Conservation (phyloP, 352 stramenopile genomes). For the Phytophthora palmivora region DNA sequence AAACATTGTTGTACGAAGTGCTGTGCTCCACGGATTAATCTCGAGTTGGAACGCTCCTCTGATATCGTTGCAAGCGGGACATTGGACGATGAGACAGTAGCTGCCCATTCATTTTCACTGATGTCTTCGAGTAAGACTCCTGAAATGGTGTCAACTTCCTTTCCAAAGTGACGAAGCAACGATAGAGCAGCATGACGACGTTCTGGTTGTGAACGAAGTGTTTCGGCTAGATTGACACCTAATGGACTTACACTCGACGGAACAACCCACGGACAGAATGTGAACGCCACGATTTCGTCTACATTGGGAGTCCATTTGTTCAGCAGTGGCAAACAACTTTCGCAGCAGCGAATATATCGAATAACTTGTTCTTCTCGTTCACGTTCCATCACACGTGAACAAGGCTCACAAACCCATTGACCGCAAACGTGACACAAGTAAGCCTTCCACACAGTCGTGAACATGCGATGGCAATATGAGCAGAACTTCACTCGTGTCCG, state of each 20-base stretch:
- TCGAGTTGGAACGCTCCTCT: slow-evolving; percentile 19
- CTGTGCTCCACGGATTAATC: slow-evolving; percentile 30
- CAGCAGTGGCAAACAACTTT: slow-evolving; percentile 42
- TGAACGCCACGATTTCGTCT: slow-evolving; percentile 40
- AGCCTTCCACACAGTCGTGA: slow-evolving; percentile 50
- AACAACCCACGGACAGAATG: slow-evolving; percentile 42
- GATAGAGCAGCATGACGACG: slow-evolving; percentile 37
- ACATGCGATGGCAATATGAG: slow-evolving; percentile 46
- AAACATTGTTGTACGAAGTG: slow-evolving; percentile 65
- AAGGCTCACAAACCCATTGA: slow-evolving; percentile 52
- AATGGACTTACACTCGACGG: slow-evolving; percentile 48
- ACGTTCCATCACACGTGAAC: slow-evolving; percentile 58
- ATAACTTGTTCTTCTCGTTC: slow-evolving; percentile 53
- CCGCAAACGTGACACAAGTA: slow-evolving; percentile 61
- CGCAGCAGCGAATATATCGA: slow-evolving; percentile 53
- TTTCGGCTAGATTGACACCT: slow-evolving; percentile 49
- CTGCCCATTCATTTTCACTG: slow-evolving; percentile 44
- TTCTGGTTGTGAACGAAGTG: slow-evolving; percentile 38
- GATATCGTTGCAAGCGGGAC: background rate
- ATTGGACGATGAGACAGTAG: slow-evolving; percentile 24
- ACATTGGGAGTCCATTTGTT: slow-evolving; percentile 59
- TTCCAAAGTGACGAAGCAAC: slow-evolving; percentile 41
- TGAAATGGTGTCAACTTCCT: slow-evolving; percentile 23
- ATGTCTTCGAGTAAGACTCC: slow-evolving; percentile 39
- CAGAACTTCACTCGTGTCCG: slow-evolving; percentile 4